A percentile compares a stretch with the other conserved stretches of the same genome.
These are phyloP conservation scores for Colletotrichum orchidophilum DNA, from an alignment of 2,329 filamentous ascomycete species.

Conservation along the genomic window DNA sequence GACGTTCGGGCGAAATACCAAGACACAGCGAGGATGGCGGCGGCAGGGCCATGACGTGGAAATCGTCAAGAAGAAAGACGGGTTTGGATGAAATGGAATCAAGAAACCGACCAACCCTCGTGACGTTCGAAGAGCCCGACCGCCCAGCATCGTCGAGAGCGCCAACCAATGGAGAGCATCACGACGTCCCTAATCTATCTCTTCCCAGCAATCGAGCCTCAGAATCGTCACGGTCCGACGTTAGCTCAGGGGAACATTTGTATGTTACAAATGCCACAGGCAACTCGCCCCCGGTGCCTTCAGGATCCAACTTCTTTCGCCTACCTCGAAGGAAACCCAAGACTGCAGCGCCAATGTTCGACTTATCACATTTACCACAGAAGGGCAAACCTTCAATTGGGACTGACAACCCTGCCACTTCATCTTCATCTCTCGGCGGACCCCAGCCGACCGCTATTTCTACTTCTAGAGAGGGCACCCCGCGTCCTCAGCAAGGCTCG, in stretches of 20 bases:
- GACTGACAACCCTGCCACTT: conserved; percentile 44
- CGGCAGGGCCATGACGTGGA: conserved; percentile 39
- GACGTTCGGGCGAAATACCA: conserved; percentile 60
- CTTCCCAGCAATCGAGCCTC: conserved; percentile 25
- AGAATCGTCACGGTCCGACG: conserved; percentile 91
- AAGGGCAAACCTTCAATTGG: conserved; percentile 61
- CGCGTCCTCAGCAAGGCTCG: conserved; percentile 19
- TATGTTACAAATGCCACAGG: conserved; percentile 70
- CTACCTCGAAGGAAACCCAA: conserved; percentile 81
- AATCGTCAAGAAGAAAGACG: conserved; percentile 51
- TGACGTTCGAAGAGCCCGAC: conserved; percentile 67
- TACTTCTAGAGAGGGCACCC: conserved; percentile 21
- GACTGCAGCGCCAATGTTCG: conserved; percentile 81
- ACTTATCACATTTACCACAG: conserved; percentile 83
- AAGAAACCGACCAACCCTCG: conserved; percentile 42
- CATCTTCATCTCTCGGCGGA: conserved; percentile 55
- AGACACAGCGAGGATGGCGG: conserved; percentile 40
- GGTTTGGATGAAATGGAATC: conserved; percentile 36
- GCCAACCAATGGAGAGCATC: conserved; percentile 27
- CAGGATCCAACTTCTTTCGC: conserved; percentile 81
- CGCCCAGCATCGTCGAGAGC: conserved; percentile 53
- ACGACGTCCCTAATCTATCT: conserved; percentile 16
- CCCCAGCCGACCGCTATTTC: conserved; percentile 7
- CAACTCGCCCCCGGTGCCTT: conserved; percentile 55
- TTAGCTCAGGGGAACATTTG: conserved; percentile 76